phyloP scores from a whole-genome alignment of 179 eudicot genomes.

The Silene noctiflora region DNA sequence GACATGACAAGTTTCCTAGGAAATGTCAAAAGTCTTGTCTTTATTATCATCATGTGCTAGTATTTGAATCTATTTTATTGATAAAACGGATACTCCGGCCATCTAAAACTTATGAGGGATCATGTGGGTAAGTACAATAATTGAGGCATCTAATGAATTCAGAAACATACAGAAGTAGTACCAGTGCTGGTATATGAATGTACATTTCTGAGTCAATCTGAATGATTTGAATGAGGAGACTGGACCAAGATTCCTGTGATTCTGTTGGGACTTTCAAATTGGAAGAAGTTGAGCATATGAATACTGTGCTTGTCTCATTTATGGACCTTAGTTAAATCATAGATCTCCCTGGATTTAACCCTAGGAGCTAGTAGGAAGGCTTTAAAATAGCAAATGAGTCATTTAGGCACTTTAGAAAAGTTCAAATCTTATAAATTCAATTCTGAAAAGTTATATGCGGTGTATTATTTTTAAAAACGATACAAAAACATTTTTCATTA shows the following conservation, averaged over 20 bases:
- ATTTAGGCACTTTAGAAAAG: too few relatives aligned
- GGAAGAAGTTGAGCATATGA: neutral
- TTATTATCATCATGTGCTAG: too few relatives aligned
- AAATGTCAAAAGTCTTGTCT: too few relatives aligned
- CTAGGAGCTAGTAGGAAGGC: neutral
- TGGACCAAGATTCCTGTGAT: conserved; percentile 17
- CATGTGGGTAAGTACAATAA: neutral
- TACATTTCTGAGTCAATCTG: conserved; percentile 7
- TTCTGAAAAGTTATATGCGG: too few relatives aligned
- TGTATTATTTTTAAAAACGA: too few relatives aligned
- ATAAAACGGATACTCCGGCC: too few relatives aligned
- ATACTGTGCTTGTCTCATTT: conserved; percentile 3
- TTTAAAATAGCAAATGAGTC: neutral
- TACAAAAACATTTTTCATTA: too few relatives aligned
- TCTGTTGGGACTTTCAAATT: conserved; percentile 7
- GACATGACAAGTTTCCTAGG: too few relatives aligned
- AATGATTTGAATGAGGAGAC: conserved; percentile 4
- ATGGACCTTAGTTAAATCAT: neutral
- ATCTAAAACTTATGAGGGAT: too few relatives aligned
- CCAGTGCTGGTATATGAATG: neutral
- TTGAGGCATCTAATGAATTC: neutral
- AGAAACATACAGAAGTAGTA: neutral
- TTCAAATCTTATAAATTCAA: too few relatives aligned
- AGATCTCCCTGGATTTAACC: neutral
- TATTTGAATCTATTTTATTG: too few relatives aligned